Base-by-base conservation (phyloP, 1,284 basidiomycete genomes). In the Cutaneotrichosporon mucoides region DNA sequence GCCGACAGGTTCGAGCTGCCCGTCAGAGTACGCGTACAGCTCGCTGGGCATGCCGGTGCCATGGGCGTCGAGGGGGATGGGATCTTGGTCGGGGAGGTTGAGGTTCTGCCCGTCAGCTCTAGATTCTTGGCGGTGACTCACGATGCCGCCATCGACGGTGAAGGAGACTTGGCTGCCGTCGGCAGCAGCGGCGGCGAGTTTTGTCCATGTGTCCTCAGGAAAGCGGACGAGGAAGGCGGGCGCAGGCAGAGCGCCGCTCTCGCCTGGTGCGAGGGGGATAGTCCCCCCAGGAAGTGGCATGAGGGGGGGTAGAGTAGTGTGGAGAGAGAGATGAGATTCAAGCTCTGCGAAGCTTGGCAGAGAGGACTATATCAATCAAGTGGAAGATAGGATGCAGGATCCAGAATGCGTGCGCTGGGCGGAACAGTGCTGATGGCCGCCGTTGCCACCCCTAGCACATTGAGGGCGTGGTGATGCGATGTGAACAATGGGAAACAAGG, bases 221-320 rank as follows among this genome's bases (percentile, higher is more conserved):
- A 74, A 70, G 33, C 67, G 66, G 55, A 76, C 63, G 38, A 73
- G 65, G 56, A 61, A 73, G 1, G 72, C 71, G 3, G 65, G 66
- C 10, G 46, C 10, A 8, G 59, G 61, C 16, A 52, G 7, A 4
- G 49, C 37, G 8, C 48, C 56, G 41, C 38, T 47, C 41, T 36
- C 54, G 43, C 56, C 51, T 9, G 48, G 57, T 44, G 56, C 61
- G 35, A 66, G 57, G 11, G 68, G 64, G 24, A 68, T 58, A 6
- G 54, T 55, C 35, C 65, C 67, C 48, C 54, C 49, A 7, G 67
- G 66, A 6, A 71, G 60, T 16, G 65, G 63, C 67, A 68, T 71
- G 24, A 34, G 10, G 11, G 45, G 37, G 37, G 40, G 13, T 24
- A 24, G 24, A 24, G 24, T 24, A 24, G 40, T 11, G 36, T 35